Conservation (phyloP, 257 asterid genomes). For the Przewalskia tangutica region DNA sequence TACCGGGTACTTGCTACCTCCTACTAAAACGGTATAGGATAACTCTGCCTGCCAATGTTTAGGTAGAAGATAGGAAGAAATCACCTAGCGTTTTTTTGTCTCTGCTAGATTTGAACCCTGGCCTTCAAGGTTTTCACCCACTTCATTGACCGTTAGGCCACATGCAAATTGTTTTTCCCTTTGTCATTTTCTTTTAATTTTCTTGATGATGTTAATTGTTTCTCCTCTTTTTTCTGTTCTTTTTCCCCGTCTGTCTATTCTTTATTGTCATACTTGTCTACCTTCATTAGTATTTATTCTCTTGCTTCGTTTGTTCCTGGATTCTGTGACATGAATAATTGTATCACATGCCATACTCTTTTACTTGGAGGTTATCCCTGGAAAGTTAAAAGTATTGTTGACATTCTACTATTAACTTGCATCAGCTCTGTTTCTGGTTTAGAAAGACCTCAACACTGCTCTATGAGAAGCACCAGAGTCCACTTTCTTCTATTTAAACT, state of each 20-base stretch:
- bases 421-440: not conserved
- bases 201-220: no score
- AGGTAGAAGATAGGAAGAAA: not conserved
- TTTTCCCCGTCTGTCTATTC: not conserved
- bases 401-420: not conserved
- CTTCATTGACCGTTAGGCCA: not conserved
- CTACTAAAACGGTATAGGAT: not conserved
- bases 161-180: not conserved
- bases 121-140: not conserved
- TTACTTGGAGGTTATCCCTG: not conserved
- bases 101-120: not conserved
- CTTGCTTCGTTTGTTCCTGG: not conserved
- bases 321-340: not conserved
- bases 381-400: not conserved
- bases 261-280: not conserved
- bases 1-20: not conserved
- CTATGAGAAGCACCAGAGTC: not conserved
- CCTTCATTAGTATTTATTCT: not conserved
- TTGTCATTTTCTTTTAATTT: no score
- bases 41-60: not conserved
- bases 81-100: not conserved
- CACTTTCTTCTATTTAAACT: not conserved
- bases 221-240: not conserved
- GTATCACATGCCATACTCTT: not conserved
- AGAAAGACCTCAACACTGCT: slow-evolving; percentile 1